Base-by-base conservation (phyloP, 495 filamentous ascomycete genomes). In the Recurvomyces mirabilis region DNA sequence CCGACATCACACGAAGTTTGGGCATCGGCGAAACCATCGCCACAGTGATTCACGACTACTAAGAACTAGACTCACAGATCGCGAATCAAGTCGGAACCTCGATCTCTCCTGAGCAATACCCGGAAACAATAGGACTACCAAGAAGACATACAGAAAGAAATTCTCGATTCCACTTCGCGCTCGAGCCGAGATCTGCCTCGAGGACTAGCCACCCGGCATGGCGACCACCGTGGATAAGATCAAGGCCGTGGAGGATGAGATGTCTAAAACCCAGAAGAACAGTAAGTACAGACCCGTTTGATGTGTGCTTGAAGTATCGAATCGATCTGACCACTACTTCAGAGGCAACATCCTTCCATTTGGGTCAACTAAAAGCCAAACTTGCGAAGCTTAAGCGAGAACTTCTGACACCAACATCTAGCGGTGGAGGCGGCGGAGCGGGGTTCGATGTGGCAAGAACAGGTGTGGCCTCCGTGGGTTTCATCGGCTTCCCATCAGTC, bases 391-490 rank as follows among this genome's bases (percentile, higher is more conserved):
- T 98, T 56, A 94, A 94, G 70, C 75, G 85, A 64, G 91, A 98
- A 64, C 79, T 98, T 29, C 72, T 98, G 53, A 93, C 87, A 34
- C 91, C 91, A 4, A 70, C 77, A 36, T 73, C 77, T 24, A 74
- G 83, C 45, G 87, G 89, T 37, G 87, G 87, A 44, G 88, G 81
- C 25, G 89, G 75, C 49, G 39, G 39, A n/a, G 82, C 81, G 56
- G 91, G 91, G 41, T 98, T 98, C 71, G 91, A 98, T 68, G 91
- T 98, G 53, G 93, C 93, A 32, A 79, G 91, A 65, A 98, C 91
- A 36, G 91, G 91, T 74, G 91, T 96, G 49, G 91, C 91, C 46
- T 89, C 83, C 71, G 76, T 95, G 69, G 70, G 70, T 28, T 73
- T 73, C 57, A 73, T 73, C 42, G 70, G 69, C 81, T 98, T 98